phyloP scores from a whole-genome alignment of 176 grass and related monocot genomes.

The Raddia distichophylla region DNA sequence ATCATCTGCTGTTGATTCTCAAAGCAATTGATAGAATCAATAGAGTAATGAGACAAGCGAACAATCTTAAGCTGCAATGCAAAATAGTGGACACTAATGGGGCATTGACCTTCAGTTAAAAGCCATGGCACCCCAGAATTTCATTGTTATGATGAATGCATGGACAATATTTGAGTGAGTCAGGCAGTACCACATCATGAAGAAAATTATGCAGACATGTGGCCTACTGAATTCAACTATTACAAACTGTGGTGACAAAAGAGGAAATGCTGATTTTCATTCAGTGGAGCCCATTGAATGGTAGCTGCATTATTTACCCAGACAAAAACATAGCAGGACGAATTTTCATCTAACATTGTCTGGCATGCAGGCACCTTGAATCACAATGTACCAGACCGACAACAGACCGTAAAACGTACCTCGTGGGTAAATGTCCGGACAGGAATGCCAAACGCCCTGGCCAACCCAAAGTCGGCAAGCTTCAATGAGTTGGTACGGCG shows the following conservation, averaged over 20 bases:
- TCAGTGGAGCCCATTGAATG: not conserved
- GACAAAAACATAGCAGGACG: not conserved
- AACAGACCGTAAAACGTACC: slow-evolving; percentile 35
- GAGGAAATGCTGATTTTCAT: not conserved
- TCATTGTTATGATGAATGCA: not conserved
- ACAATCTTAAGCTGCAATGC: not conserved
- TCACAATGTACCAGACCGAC: not conserved
- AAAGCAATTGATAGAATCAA: slow-evolving; percentile 1
- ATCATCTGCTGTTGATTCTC: not conserved
- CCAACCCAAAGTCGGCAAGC: slow-evolving; percentile 97
- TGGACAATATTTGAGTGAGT: not conserved
- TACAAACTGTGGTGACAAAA: not conserved
- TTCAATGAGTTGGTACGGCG: slow-evolving; percentile 71
- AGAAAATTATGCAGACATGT: not conserved
- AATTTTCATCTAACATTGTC: not conserved
- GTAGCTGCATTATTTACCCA: not conserved
- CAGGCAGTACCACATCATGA: not conserved
- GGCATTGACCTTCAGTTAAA: not conserved
- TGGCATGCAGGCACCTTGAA: not conserved
- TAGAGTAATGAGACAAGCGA: not conserved
- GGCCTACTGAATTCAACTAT: not conserved
- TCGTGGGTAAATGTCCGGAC: slow-evolving; percentile 89
- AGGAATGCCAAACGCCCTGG: slow-evolving; percentile 86
- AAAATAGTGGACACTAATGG: not conserved
- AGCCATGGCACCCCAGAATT: not conserved